Evolutionary conservation across 345 rosid genomes (phyloP).

Genomic region (Eutrema yunnanense): DNA sequence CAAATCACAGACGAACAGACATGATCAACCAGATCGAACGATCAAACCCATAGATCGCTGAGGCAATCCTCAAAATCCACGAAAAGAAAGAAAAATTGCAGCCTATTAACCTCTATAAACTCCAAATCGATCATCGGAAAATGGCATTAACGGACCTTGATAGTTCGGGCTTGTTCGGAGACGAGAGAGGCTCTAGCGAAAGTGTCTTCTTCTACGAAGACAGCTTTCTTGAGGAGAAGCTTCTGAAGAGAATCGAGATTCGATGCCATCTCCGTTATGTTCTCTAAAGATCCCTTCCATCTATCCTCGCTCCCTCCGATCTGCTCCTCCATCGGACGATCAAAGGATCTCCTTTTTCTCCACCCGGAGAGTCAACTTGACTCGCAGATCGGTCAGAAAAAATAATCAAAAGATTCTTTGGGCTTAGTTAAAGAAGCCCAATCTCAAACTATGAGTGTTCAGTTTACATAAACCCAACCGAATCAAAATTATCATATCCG

Average conservation of each 20-base stretch:
- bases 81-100: background rate
- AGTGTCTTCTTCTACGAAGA: slow-evolving; percentile 86
- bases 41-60: background rate
- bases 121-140: background rate
- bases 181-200: slow-evolving; percentile 81
- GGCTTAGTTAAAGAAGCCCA: background rate
- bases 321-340: slow-evolving; percentile 47
- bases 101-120: background rate
- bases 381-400: background rate
- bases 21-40: slow-evolving; percentile 10
- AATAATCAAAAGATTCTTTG: background rate
- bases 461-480: background rate
- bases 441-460: background rate
- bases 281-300: slow-evolving; percentile 80
- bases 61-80: background rate
- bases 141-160: slow-evolving; percentile 48
- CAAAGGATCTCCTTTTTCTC: background rate
- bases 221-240: slow-evolving; percentile 81
- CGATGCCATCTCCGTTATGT: slow-evolving; percentile 77
- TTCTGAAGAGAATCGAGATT: slow-evolving; percentile 86
- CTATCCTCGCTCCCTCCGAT: slow-evolving; percentile 67
- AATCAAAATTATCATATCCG: background rate
- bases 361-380: background rate
- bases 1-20: background rate
- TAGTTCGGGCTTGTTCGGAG: slow-evolving; percentile 86